Evolutionary conservation across 176 grass and related monocot genomes (phyloP), one percentile per base, ranked within the genome.

Genomic region (Lolium rigidum): DNA sequence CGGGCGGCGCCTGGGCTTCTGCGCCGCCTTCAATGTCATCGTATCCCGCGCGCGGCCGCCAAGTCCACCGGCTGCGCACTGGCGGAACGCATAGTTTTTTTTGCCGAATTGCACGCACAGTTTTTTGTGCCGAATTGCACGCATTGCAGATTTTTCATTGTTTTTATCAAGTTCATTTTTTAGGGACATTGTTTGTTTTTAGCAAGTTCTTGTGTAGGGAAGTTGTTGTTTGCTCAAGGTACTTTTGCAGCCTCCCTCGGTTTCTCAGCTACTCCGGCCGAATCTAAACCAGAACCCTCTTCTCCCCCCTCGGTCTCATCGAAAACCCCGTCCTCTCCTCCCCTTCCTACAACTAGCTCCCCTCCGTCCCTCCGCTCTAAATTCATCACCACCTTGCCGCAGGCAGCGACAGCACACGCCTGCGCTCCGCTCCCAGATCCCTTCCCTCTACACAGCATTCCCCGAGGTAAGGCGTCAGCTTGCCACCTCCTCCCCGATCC

Each of bases 251-350:
- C 14, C 51, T 56, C 52, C 52, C 80, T 88, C 39, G 86, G 65
- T 88, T 88, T 84, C 87, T 88, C 87, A 88, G 81, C 75, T 73
- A 17, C 80, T 43, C 39, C 57, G 39, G 78, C 78, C 14, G 12
- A 15, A 16, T 15, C 71, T 6, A 26, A 63, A 17, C 59, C 64
- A 54, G 50, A 88, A 51, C 86, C 86, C n/a, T 72, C 44, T 79
- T 61, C 79, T 5, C 44, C 43, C 20, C 41, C 78, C 83, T 86
- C 88, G 88, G 77, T 85, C 60, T 85, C 82, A 89, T 89, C 88
- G 88, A 89, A 84, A 90, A 82, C 24, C 76, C 81, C 60, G 13
- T 67, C 72, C 18, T 13, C 62, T 18, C 39, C 11, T 66, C 48
- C 48, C 70, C 71, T 74, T 74, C 79, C 63, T 41, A 9, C 70